Conservation (phyloP, 495 filamentous ascomycete species). For the Tuber melanosporum region DNA sequence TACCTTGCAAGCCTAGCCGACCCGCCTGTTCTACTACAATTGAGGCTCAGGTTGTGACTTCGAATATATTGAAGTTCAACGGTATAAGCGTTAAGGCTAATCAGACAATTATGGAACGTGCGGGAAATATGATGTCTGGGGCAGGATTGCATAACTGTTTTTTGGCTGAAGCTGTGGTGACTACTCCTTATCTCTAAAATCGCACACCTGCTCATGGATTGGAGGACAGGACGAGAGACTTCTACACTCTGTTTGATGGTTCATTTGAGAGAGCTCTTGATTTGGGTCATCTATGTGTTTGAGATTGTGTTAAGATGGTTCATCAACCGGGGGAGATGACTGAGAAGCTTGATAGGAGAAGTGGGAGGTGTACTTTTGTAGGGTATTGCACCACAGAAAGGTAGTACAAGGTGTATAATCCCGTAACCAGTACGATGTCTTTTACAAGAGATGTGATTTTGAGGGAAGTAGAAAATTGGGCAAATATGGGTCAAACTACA, state of each 20-base stretch:
- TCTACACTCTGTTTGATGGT: background rate
- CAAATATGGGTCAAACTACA: too few species aligned
- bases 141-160: background rate
- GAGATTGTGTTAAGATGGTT: too few species aligned
- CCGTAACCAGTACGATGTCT: too few species aligned
- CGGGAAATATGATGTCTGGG: background rate
- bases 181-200: background rate
- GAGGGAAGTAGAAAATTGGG: too few species aligned
- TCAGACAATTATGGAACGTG: background rate
- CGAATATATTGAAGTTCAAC: background rate
- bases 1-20: too few species aligned
- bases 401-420: too few species aligned
- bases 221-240: fast-evolving
- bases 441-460: too few species aligned
- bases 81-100: background rate
- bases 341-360: too few species aligned
- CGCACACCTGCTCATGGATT: background rate
- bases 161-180: background rate
- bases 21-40: too few species aligned
- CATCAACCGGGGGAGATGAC: too few species aligned
- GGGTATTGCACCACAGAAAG: too few species aligned
- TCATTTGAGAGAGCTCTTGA: background rate
- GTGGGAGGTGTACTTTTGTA: too few species aligned
- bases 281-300: background rate
- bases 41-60: background rate